Conservation (phyloP, 306 rosid genomes). For the Quercus dentata region DNA sequence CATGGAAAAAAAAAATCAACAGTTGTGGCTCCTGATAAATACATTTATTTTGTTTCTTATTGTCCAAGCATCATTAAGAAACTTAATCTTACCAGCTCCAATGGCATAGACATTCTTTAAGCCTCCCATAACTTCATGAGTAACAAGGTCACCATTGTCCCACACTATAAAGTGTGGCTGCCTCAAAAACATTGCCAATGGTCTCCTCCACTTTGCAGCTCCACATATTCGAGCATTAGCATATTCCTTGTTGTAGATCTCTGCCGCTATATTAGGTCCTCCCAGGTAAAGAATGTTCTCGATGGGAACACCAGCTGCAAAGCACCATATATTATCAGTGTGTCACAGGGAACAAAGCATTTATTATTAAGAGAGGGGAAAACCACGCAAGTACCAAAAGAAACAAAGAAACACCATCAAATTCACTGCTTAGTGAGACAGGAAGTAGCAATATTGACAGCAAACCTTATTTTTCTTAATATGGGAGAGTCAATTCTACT, state of each 20-base stretch:
- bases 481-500: neutral
- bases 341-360: neutral
- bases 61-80: constrained; percentile 9
- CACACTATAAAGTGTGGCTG: constrained; percentile 90
- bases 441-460: neutral
- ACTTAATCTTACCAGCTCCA: constrained; percentile 77
- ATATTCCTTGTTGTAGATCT: constrained; percentile 87
- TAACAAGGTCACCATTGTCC: constrained; percentile 96
- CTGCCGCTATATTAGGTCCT: constrained; percentile 96
- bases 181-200: constrained; percentile 83
- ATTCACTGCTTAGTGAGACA: neutral
- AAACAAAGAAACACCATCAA: constrained; percentile 6
- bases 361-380: neutral
- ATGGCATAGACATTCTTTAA: constrained; percentile 94
- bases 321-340: constrained; percentile 5
- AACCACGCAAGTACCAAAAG: neutral
- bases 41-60: neutral
- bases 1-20: neutral
- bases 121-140: constrained; percentile 99
- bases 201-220: constrained; percentile 88
- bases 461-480: neutral
- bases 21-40: neutral
- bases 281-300: constrained; percentile 95
- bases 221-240: constrained; percentile 98
- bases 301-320: constrained; percentile 77